Evolutionary conservation across 495 filamentous ascomycete species (phyloP).

Genomic region (Lentithecium fluviatile): DNA sequence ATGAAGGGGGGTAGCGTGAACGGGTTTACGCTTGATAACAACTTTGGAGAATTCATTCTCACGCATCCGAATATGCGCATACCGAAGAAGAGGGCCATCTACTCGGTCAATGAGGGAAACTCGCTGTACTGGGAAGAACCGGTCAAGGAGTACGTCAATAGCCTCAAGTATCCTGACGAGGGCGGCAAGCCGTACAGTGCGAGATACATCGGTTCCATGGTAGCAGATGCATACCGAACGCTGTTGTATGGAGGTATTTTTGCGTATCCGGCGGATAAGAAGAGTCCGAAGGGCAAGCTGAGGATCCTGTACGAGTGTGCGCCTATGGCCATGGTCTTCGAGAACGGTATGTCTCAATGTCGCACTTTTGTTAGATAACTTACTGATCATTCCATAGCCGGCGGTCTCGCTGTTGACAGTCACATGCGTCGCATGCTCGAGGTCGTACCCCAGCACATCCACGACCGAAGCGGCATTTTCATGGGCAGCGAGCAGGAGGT

Average conservation of each 20-base stretch:
- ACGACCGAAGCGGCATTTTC: conserved; percentile 94
- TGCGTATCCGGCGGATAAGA: conserved; percentile 95
- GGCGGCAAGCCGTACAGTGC: conserved; percentile 89
- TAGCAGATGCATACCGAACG: conserved; percentile 95
- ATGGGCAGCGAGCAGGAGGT: conserved; percentile 93
- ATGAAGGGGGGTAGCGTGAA: conserved; percentile 93
- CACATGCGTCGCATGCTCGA: conserved; percentile 85
- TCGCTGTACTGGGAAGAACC: conserved; percentile 91
- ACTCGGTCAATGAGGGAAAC: conserved; percentile 99
- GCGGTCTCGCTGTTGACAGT: conserved; percentile 86
- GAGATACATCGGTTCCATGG: conserved; percentile 96
- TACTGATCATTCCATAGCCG: conserved; percentile 54
- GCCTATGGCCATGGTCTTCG: conserved; percentile 98
- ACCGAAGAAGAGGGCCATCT: conserved; percentile 77
- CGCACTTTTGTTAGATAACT: not conserved
- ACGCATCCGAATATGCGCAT: conserved; percentile 93
- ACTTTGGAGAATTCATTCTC: conserved; percentile 96
- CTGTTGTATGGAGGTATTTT: conserved; percentile 95
- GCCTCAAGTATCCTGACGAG: conserved; percentile 73
- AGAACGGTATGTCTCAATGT: conserved; percentile 73
- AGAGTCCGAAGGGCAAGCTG: conserved; percentile 97
- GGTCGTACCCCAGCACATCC: conserved; percentile 88
- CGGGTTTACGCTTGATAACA: conserved; percentile 95
- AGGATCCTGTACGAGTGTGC: conserved; percentile 98
- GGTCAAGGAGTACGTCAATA: conserved; percentile 82